phyloP scores from a whole-genome alignment of 306 rosid species.

The Senna tora region DNA sequence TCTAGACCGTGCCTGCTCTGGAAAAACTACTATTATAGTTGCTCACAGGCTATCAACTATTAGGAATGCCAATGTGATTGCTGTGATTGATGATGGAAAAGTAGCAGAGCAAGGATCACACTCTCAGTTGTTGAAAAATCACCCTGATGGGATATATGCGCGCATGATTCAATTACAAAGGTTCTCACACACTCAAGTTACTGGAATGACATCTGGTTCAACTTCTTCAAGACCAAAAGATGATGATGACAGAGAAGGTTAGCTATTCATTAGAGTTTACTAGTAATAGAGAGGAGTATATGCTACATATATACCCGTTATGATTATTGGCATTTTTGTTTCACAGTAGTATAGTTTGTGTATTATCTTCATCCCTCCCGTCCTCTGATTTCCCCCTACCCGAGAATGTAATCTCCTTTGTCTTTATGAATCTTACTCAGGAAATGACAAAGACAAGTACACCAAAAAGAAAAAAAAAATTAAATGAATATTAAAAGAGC shows the following conservation, averaged over 20 bases:
- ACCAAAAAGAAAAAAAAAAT: no score
- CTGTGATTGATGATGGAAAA: slow-evolving; percentile 92
- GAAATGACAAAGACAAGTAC: slow-evolving; percentile 48
- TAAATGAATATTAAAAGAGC: slow-evolving; percentile 42
- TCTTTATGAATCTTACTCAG: slow-evolving; percentile 44
- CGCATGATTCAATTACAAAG: slow-evolving; percentile 88
- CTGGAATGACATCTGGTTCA: slow-evolving; percentile 79
- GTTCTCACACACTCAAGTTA: slow-evolving; percentile 69
- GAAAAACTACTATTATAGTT: slow-evolving; percentile 81
- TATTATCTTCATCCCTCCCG: slow-evolving; percentile 54
- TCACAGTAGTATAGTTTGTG: slow-evolving; percentile 63
- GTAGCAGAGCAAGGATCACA: slow-evolving; percentile 95
- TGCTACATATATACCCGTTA: slow-evolving; percentile 50
- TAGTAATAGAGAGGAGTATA: slow-evolving; percentile 44
- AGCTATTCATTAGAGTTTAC: slow-evolving; percentile 36
- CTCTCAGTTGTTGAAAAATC: slow-evolving; percentile 76
- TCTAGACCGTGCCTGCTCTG: slow-evolving; percentile 75
- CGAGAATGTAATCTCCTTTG: slow-evolving; percentile 47
- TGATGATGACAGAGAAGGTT: slow-evolving; percentile 64
- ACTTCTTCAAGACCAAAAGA: slow-evolving; percentile 71
- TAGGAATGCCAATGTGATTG: slow-evolving; percentile 75
- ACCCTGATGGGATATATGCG: slow-evolving; percentile 86
- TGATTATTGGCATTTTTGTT: slow-evolving; percentile 55
- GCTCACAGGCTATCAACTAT: slow-evolving; percentile 88
- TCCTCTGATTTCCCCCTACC: slow-evolving; percentile 17